Percentiles rank a stretch among this genome's conserved stretches.
These are phyloP conservation scores for Tetrapisispora namnaoensis DNA, from an alignment of 805 yeast genomes.

Conservation along the genomic window DNA sequence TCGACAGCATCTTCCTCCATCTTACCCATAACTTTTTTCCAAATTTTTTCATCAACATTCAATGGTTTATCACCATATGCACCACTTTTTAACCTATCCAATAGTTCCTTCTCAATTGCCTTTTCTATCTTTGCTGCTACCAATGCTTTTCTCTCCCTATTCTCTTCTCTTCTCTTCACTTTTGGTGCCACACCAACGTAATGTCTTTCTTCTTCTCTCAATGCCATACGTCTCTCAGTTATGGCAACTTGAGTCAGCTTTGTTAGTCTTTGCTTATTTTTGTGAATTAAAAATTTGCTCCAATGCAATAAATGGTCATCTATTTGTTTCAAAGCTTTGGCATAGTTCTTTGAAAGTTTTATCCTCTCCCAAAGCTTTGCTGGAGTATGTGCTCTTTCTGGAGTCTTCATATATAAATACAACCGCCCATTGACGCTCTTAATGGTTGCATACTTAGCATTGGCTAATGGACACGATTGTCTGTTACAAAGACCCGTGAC, in stretches of 20 bases:
- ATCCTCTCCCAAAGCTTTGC: slow-evolving; percentile 91
- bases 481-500: slow-evolving; percentile 90
- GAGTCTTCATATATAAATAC: slow-evolving; percentile 89
- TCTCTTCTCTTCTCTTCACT: slow-evolving; percentile 88
- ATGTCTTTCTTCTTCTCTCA: slow-evolving; percentile 85
- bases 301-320: slow-evolving; percentile 84
- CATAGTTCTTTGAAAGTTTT: slow-evolving; percentile 78
- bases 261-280: slow-evolving; percentile 93
- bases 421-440: slow-evolving; percentile 70
- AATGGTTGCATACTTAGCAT: slow-evolving; percentile 82
- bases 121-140: slow-evolving; percentile 95
- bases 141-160: slow-evolving; percentile 91
- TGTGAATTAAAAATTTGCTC: slow-evolving; percentile 84
- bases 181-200: slow-evolving; percentile 89
- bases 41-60: slow-evolving; percentile 89
- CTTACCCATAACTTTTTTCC: slow-evolving; percentile 88
- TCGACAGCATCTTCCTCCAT: slow-evolving; percentile 60
- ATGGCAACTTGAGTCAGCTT: slow-evolving; percentile 91
- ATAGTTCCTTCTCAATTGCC: slow-evolving; percentile 89
- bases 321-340: slow-evolving; percentile 78
- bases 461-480: slow-evolving; percentile 93
- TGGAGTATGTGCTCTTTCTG: slow-evolving; percentile 95
- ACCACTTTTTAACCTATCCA: slow-evolving; percentile 92
- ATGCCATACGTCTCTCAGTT: slow-evolving; percentile 85
- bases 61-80: slow-evolving; percentile 97